These are phyloP conservation scores for Rosa chinensis DNA, from an alignment of 306 rosid species.

Conservation along the genomic window DNA sequence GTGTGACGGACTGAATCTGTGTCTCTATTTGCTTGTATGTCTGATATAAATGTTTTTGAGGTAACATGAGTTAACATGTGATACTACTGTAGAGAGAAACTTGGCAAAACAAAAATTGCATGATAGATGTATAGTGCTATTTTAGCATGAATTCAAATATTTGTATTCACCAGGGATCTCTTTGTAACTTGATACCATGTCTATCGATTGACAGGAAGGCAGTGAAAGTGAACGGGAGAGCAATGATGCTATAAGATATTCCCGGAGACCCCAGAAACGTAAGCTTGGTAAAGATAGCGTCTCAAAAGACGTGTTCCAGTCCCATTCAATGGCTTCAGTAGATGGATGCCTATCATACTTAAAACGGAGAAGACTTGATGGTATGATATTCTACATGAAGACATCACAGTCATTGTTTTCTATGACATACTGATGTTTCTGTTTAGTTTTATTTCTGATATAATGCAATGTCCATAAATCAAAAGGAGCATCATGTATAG, in stretches of 20 bases:
- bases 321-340: conserved; percentile 47
- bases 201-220: conserved; percentile 52
- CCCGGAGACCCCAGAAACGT: conserved; percentile 47
- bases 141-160: not conserved
- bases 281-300: conserved; percentile 48
- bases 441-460: not conserved
- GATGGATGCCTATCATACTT: conserved; percentile 61
- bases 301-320: conserved; percentile 46
- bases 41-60: not conserved
- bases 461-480: not conserved
- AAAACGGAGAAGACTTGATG: conserved; percentile 61
- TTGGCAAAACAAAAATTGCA: not conserved
- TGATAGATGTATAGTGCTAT: not conserved
- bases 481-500: not conserved
- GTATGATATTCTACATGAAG: conserved; percentile 35
- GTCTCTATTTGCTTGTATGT: not conserved
- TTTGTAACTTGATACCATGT: conserved; percentile 26
- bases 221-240: conserved; percentile 73
- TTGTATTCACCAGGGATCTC: not conserved
- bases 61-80: not conserved
- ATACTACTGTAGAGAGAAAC: not conserved
- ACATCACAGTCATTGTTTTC: not conserved
- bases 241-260: conserved; percentile 46
- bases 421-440: not conserved
- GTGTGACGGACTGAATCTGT: not conserved